Evolutionary conservation across 768 basidiomycete species (phyloP).

Genomic region (Lactarius indigo): DNA sequence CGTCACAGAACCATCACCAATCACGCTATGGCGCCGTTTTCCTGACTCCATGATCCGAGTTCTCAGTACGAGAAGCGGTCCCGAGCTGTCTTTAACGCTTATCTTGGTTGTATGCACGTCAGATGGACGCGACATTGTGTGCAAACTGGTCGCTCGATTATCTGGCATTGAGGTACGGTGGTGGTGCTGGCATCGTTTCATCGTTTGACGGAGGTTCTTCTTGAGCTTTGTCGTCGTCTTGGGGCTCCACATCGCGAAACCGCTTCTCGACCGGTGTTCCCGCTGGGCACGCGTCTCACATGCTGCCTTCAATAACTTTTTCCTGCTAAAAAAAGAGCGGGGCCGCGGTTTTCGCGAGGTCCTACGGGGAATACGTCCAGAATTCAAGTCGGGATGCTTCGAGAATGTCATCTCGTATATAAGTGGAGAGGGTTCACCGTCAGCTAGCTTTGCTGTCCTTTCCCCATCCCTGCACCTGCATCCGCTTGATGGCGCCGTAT

Average conservation of each 20-base stretch:
- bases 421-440: neutral
- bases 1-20: neutral
- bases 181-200: no score
- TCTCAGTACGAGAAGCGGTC: neutral
- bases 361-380: neutral
- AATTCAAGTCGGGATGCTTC: neutral
- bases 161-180: no score
- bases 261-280: neutral
- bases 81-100: neutral
- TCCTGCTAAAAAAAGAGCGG: neutral
- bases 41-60: neutral
- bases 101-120: neutral
- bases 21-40: neutral
- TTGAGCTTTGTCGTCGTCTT: neutral
- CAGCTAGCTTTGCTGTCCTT: neutral
- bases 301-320: neutral
- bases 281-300: neutral
- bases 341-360: neutral
- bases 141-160: neutral
- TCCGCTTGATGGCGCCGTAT: slow-evolving; percentile 19
- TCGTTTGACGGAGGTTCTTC: no score
- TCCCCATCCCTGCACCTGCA: neutral
- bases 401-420: neutral
- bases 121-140: neutral
- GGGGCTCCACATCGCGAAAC: neutral